These are phyloP conservation scores for Saitozyma sp. DNA, from an alignment of 768 basidiomycete genomes.

Conservation along the genomic window DNA sequence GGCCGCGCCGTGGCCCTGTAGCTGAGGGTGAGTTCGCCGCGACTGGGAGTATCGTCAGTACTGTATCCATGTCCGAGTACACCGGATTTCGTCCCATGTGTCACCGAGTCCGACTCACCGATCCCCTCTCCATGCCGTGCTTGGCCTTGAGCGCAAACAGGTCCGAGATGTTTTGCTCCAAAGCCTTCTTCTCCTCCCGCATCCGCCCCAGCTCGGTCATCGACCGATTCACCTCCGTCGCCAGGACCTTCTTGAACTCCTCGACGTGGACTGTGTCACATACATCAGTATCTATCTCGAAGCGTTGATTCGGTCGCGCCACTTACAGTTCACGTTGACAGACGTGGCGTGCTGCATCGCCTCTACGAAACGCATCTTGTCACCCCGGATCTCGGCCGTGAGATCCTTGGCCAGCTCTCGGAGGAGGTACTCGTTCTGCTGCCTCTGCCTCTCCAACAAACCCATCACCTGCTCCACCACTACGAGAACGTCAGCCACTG, in stretches of 20 bases:
- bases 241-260: constrained; percentile 78
- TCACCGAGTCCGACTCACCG: too few species aligned
- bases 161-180: constrained; percentile 50
- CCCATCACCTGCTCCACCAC: constrained; percentile 44
- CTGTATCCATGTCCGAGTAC: too few species aligned
- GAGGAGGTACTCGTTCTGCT: constrained; percentile 71
- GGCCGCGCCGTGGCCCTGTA: too few species aligned
- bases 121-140: constrained; percentile 21
- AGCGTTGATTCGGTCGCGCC: constrained; percentile 17
- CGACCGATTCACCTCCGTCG: constrained; percentile 70
- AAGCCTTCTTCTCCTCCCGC: constrained; percentile 47
- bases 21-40: too few species aligned
- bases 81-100: too few species aligned
- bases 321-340: constrained; percentile 75
- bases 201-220: constrained; percentile 64
- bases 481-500: constrained; percentile 4
- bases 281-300: neutral
- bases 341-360: constrained; percentile 93
- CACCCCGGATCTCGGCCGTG: constrained; percentile 79
- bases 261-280: constrained; percentile 69
- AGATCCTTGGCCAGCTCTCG: constrained; percentile 71
- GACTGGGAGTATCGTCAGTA: too few species aligned
- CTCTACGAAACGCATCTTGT: constrained; percentile 80
- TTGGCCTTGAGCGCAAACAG: constrained; percentile 51
- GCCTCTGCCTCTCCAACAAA: constrained; percentile 67